These are phyloP conservation scores for Margaritispora aquatica DNA, from an alignment of 495 filamentous ascomycete genomes.

Conservation along the genomic window DNA sequence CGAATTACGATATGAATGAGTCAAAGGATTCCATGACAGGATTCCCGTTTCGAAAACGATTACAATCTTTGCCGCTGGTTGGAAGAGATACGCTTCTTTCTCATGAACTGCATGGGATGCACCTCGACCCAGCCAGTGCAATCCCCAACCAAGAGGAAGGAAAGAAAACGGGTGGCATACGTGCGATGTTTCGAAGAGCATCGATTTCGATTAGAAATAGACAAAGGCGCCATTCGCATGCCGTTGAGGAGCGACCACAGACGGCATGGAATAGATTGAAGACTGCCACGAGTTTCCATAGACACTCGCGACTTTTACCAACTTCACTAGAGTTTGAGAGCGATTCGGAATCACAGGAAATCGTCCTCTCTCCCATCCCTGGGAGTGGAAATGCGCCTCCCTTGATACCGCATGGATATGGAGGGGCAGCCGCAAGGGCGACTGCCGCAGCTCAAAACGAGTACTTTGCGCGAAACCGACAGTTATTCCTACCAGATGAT, in stretches of 20 bases:
- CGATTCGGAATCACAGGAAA: conserved; percentile 10
- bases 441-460: conserved; percentile 66
- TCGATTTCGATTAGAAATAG: conserved; percentile 43
- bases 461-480: conserved; percentile 34
- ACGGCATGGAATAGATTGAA: conserved; percentile 39
- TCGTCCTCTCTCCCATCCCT: conserved; percentile 31
- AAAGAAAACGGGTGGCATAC: conserved; percentile 25
- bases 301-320: conserved; percentile 31
- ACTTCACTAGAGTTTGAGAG: conserved; percentile 2
- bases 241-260: conserved; percentile 35
- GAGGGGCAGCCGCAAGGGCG: conserved; percentile 63
- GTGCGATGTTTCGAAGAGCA: conserved; percentile 41
- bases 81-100: conserved; percentile 11
- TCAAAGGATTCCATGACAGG: conserved; percentile 4
- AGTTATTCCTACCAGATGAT: conserved; percentile 29
- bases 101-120: conserved; percentile 10
- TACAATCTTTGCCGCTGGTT: conserved; percentile 24
- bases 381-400: conserved; percentile 43
- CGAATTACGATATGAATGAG: conserved; percentile 13
- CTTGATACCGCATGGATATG: conserved; percentile 46
- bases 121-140: not conserved
- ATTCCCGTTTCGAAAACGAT: conserved; percentile 26
- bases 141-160: conserved; percentile 4
- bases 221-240: conserved; percentile 40
- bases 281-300: conserved; percentile 40